A percentile compares a stretch with the other conserved stretches of the same genome.
Conservation (phyloP, 2,329 filamentous ascomycete species). For the Aureobasidium mangrovei region DNA sequence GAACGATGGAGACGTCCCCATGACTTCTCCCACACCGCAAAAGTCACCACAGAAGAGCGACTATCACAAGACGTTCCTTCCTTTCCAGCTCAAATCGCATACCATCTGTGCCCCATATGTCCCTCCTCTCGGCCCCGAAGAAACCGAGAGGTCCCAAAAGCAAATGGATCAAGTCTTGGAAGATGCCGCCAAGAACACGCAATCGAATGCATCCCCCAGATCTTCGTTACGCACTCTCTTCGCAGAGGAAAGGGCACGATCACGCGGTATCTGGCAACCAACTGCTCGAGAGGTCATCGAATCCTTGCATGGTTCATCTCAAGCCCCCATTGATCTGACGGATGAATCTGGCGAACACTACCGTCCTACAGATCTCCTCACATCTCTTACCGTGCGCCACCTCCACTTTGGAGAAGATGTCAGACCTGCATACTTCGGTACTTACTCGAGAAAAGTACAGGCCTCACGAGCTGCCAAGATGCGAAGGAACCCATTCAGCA, state of each 20-base stretch:
- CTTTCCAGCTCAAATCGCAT: slow-evolving; percentile 69
- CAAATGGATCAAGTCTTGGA: slow-evolving; percentile 10
- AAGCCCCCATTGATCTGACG: slow-evolving; percentile 37
- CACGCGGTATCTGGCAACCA: slow-evolving; percentile 13
- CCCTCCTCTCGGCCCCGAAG: slow-evolving; percentile 33
- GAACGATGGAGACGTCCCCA: background rate
- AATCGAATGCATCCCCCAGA: background rate
- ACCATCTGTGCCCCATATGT: slow-evolving; percentile 58
- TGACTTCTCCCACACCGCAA: background rate
- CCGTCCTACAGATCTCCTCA: slow-evolving; percentile 37
- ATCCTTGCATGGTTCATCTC: slow-evolving; percentile 33
- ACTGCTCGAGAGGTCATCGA: slow-evolving; percentile 34
- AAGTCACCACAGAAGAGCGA: slow-evolving; percentile 21
- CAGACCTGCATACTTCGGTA: slow-evolving; percentile 62
- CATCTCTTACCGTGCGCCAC: slow-evolving; percentile 54
- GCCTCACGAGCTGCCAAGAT: slow-evolving; percentile 36
- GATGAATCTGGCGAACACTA: slow-evolving; percentile 23
- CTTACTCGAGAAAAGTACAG: slow-evolving; percentile 53
- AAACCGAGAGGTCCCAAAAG: background rate
- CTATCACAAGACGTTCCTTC: slow-evolving; percentile 59
- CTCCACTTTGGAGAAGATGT: slow-evolving; percentile 55
- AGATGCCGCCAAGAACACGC: background rate
- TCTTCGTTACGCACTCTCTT: background rate
- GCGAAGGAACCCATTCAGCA: slow-evolving; percentile 46
- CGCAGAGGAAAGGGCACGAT: background rate